These are phyloP conservation scores for Nemania sp. DNA, from an alignment of 2,329 filamentous ascomycete genomes.

Conservation along the genomic window DNA sequence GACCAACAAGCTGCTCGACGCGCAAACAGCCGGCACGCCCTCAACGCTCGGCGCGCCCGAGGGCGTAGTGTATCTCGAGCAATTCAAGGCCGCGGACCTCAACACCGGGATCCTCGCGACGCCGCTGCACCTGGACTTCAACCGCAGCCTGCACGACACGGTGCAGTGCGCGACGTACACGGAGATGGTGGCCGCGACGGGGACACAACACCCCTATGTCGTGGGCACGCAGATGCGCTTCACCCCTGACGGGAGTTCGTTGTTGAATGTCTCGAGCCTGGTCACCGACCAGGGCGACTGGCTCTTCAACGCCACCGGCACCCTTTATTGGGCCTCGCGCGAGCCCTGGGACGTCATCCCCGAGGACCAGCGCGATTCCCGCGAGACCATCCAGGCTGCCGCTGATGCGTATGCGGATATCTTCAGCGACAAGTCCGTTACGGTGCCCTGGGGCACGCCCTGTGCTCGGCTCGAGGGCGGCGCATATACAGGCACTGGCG, in stretches of 20 bases:
- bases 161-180: constrained; percentile 44
- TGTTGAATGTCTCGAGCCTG: constrained; percentile 39
- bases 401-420: constrained; percentile 44
- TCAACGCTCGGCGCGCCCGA: constrained; percentile 25
- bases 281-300: constrained; percentile 43
- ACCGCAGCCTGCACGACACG: constrained; percentile 44
- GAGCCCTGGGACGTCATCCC: constrained; percentile 43
- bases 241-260: constrained; percentile 29
- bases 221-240: constrained; percentile 43
- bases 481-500: constrained; percentile 39
- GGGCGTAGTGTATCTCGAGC: constrained; percentile 39
- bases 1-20: constrained; percentile 33
- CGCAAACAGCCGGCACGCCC: constrained; percentile 32
- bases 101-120: constrained; percentile 39
- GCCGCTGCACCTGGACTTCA: constrained; percentile 41
- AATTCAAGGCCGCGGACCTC: constrained; percentile 40
- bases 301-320: constrained; percentile 45
- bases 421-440: constrained; percentile 43
- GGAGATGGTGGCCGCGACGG: constrained; percentile 41
- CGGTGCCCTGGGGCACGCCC: constrained; percentile 44
- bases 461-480: constrained; percentile 45
- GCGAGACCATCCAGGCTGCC: constrained; percentile 42
- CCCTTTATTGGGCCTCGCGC: constrained; percentile 40
- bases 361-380: constrained; percentile 38
- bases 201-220: constrained; percentile 43